Base-by-base conservation (phyloP, 805 yeast genomes). In the Lipomyces chichibuensis region DNA sequence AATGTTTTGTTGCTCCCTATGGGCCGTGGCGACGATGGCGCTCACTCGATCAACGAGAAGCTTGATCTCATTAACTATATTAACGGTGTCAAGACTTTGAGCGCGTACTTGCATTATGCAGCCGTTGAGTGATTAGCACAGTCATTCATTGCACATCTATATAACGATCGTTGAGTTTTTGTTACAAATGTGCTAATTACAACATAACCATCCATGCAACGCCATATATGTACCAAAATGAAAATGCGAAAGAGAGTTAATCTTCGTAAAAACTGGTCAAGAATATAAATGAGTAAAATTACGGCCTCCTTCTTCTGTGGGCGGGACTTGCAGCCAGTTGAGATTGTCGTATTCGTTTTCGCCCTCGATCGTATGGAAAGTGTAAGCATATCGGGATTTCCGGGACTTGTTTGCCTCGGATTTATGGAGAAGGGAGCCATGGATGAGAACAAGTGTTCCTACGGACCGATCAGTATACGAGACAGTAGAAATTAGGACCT, bases 1-100 rank as follows among this genome's bases (percentile, higher is more conserved):
- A 88, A 88, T 70, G 98, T 93, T 43, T 83, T 95, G 71, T 83
- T 95, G 75, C 85, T 95, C 74, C 99, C 99, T 71, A 90, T 95
- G 90, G 99, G 99, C 72, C 89, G 96, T 81, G 99, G 99, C 73
- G 98, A 95, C 78, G 99, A 95, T 77, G 99, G 99, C 74, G 99
- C 99, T 58, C 99, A 95, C 79, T 92, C 97, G 27, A 92, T 95
- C 75, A 95, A 95, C 77, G 99, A 95, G 82, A 95, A 95, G 83
- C 81, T 95, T 74, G 90, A 96, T 77, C 83, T 92, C 62, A 81
- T 89, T 71, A 95, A 95, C 84, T 95, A 91, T 80, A 87, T 95
- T 73, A 90, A 91, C 76, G 99, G 99, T 72, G 87, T 90, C 76
- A 95, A 95, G 84, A 90, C 97, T 14, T 85, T 94, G 80, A 88